These are phyloP conservation scores for Fusarium gaditjirri DNA, from an alignment of 2,329 filamentous ascomycete species.

Conservation along the genomic window DNA sequence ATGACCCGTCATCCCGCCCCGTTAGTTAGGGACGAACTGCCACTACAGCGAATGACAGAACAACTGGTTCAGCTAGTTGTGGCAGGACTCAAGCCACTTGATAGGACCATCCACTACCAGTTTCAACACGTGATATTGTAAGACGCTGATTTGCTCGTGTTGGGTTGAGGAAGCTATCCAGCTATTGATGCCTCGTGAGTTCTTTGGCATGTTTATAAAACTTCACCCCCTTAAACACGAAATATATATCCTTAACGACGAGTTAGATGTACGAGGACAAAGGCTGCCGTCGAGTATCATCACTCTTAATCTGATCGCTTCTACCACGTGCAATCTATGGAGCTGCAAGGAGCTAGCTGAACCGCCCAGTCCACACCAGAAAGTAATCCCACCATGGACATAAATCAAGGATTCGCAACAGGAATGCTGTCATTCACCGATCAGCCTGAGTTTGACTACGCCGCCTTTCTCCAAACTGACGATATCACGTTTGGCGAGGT, in stretches of 20 bases:
- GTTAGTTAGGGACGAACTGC: conserved; percentile 26
- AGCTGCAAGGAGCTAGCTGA: background rate
- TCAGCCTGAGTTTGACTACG: conserved; percentile 53
- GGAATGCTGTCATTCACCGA: conserved; percentile 47
- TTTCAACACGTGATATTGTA: conserved; percentile 37
- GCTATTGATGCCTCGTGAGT: conserved; percentile 5
- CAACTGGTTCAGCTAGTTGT: conserved; percentile 12
- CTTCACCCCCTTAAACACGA: background rate
- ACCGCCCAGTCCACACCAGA: background rate
- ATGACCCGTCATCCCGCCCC: conserved; percentile 43
- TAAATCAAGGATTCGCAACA: conserved; percentile 41
- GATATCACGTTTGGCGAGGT: conserved; percentile 38
- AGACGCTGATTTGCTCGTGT: conserved; percentile 34
- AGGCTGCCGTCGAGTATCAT: background rate
- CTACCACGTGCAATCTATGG: background rate
- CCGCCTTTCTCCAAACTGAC: conserved; percentile 50
- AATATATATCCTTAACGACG: background rate
- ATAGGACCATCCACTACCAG: conserved; percentile 21
- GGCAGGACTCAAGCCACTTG: conserved; percentile 25
- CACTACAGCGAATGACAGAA: conserved; percentile 27
- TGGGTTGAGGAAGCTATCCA: background rate
- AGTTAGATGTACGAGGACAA: background rate
- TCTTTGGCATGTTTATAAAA: background rate
- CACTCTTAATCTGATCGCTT: background rate
- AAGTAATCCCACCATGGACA: conserved; percentile 43